Evolutionary conservation across 1,139 yeast genomes (phyloP), one percentile per base, ranked within the genome.

Genomic region (Lodderomyces parapsilosis): DNA sequence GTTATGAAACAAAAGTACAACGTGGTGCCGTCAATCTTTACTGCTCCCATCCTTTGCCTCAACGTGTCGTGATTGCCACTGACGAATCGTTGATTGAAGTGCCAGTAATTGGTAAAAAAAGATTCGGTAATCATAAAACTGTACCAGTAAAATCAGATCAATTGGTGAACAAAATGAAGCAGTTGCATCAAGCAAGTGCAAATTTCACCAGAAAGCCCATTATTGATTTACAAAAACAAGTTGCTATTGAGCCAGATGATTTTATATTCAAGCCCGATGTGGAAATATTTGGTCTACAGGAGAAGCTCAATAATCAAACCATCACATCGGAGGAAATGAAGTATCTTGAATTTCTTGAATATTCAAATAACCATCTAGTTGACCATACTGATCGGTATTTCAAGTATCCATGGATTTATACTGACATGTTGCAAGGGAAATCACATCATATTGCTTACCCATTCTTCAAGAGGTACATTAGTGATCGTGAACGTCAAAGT

Each of bases 401-500:
- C 60, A 71, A 74, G 42, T 74, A 72, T 52, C 78, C 80, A 6
- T 68, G 72, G 68, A 65, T 75, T 30, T 54, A 59, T 43, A 57
- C 66, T 35, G 80, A 75, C 53, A 51, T 66, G 2, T 53, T 67
- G 22, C 63, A 58, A 18, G 77, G 77, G 0, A 68, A 71, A 43
- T 55, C 74, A 7, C 78, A 74, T 52, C 80, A 75, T 53, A 62
- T 72, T 40, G 71, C 73, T 28, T 71, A 70, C 49, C 78, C 78
- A 11, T 75, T 74, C 53, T 63, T 74, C 55, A 69, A 68, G 49
- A 59, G 76, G 39, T 67, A 60, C 43, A 60, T 72, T 23, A 58
- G 70, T 13, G 63, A 65, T 46, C 56, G 71, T 20, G 76, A 74
- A 52, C 66, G 76, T 39, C 72, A 71, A 48, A 63, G 74, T 46